Evolutionary conservation across 2,329 filamentous ascomycete genomes (phyloP), one percentile per base, ranked within the genome.

Genomic region (Talaromyces sp.): DNA sequence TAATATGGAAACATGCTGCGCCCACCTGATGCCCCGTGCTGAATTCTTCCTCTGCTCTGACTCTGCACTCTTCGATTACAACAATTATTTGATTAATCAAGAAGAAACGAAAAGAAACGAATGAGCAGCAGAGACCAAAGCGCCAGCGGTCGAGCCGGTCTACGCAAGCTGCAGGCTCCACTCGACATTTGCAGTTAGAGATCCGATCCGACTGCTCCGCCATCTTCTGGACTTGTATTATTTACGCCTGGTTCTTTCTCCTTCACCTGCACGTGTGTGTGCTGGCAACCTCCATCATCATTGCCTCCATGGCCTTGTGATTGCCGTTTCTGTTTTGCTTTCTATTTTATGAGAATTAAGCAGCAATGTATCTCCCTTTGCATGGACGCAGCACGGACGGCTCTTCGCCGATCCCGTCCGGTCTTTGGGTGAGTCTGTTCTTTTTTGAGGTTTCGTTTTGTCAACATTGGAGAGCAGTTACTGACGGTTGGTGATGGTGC

Each of bases 291-390:
- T 21, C n/a, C 41, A 21, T 46, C 21, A 24, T 24, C 19, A 46
- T 46, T 46, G 38, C 41, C 32, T 50, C 29, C 32, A 61, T 61
- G 59, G 54, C 59, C 31, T 32, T 53, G 55, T 58, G 56, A 58
- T 19, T 43, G 21, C 8, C 26, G 13, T 52, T 29, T 10, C 4
- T 26, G 49, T 2, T 54, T 32, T 49, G 32, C 24, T 35, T 17
- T 9, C 27, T 27, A 27, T 27, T 27, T 6, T 27, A 27, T 54
- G 52, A 56, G 52, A n/a, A 46, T 4, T 10, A n/a, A 21, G 19
- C 27, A 61, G 58, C 55, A 58, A 61, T 61, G 59, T 61, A 61
- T 56, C 57, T 61, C 58, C 52, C 59, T 5, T 26, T 58, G 52
- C 35, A 41, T 56, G 59, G 50, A 51, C 59, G 59, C 17, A 31